Evolutionary conservation across 495 filamentous ascomycete species (phyloP), one percentile per base, ranked within the genome.

Genomic region (Cercophora scortea): DNA sequence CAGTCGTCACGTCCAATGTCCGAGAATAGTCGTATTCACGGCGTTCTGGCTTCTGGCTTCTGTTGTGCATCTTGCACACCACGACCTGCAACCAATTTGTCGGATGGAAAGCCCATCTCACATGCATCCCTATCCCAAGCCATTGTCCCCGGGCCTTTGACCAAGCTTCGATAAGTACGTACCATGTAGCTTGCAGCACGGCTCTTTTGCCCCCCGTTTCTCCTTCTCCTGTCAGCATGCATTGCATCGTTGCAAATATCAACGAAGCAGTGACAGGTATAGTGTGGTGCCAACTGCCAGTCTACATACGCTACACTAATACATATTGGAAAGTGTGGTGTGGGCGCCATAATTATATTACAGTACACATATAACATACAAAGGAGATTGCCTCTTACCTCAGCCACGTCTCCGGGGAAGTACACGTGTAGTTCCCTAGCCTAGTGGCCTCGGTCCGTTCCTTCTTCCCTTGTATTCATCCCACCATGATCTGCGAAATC

Each of bases 361-460:
- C n/a, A n/a, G n/a, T n/a, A n/a, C n/a, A n/a, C 25, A 25, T 2
- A 25, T 25, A 25, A 25, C 5, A 25, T 25, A 25, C 38, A 41
- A 41, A 16, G 15, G 2, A 12, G 6, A 2, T 41, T 41, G 38
- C 12, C 38, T 41, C 4, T 10, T 17, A 15, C 38, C 17, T 15
- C 36, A 17, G 43, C 54, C 41, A 43, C 25, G 44, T 32, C 43
- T 51, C 55, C 55, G 52, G 61, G 53, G 58, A 52, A 59, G 45
- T 42, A n/a, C n/a, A n/a, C n/a, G n/a, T n/a, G n/a, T n/a, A 25
- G 43, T 18, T 17, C 18, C 38, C 39, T 41, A 17, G 36, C 47
- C 25, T 25, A 25, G 25, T 25, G 32, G 49, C 51, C 48, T 53
- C 61, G 61, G 61, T 50, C 61, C 61, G 61, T 63, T 61, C 61